Conservation (phyloP, 345 rosid species). For the Populus davidiana region DNA sequence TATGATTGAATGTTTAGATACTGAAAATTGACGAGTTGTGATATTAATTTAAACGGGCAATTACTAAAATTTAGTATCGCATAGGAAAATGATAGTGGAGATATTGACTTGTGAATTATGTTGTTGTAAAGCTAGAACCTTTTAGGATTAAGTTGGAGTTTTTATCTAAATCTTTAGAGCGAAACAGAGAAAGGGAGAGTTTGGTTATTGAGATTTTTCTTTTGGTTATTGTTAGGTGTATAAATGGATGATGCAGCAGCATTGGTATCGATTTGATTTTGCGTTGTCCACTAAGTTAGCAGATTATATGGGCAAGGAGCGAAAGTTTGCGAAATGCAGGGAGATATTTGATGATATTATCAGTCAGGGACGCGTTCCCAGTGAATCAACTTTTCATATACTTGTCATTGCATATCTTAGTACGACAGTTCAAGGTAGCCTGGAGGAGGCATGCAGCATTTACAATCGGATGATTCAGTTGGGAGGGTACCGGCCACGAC, state of each 20-base stretch:
- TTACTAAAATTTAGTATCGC: neutral
- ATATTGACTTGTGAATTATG: neutral
- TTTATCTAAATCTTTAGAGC: neutral
- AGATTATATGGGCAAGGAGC: constrained; percentile 76
- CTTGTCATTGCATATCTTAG: constrained; percentile 76
- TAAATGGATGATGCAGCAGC: constrained; percentile 88
- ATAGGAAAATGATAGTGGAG: neutral
- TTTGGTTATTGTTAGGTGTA: constrained; percentile 53
- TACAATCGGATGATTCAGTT: constrained; percentile 89
- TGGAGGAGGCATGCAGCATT: constrained; percentile 74
- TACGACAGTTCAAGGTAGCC: constrained; percentile 57
- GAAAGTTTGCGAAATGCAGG: constrained; percentile 68
- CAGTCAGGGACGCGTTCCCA: constrained; percentile 86
- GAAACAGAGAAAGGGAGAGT: neutral
- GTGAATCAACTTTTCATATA: constrained; percentile 82
- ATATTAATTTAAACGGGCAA: neutral
- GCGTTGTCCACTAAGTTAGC: constrained; percentile 84
- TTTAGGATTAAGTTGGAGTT: neutral
- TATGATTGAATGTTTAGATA: neutral
- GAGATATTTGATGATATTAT: constrained; percentile 77
- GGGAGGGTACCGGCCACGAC: constrained; percentile 75
- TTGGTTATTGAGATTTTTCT: neutral
- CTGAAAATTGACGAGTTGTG: neutral
- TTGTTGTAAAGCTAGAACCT: neutral
- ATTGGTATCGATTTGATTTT: constrained; percentile 82